phyloP scores from a whole-genome alignment of 768 basidiomycete genomes.

The Leccinum aurantiacum region DNA sequence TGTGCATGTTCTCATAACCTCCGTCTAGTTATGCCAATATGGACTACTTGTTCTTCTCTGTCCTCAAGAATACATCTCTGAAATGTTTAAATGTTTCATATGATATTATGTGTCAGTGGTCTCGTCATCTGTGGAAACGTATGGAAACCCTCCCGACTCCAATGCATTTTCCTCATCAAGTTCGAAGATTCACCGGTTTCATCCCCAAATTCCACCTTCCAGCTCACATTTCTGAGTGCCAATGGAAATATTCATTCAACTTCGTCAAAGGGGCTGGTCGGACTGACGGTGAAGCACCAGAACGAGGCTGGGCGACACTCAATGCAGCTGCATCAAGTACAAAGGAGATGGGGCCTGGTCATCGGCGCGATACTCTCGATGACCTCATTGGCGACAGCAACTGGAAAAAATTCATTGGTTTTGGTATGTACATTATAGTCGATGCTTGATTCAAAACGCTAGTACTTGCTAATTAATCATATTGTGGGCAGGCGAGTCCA shows the following conservation, averaged over 20 bases:
- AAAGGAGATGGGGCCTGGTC: too few species aligned
- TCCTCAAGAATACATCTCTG: background rate
- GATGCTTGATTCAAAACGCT: too few species aligned
- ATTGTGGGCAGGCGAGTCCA: too few species aligned
- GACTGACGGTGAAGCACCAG: too few species aligned
- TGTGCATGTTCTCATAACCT: background rate
- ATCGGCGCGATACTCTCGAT: too few species aligned
- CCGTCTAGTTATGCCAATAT: background rate
- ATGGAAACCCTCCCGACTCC: background rate
- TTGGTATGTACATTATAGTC: too few species aligned
- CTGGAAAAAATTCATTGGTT: too few species aligned
- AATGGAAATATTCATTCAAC: constrained; percentile 28
- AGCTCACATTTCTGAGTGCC: constrained; percentile 33
- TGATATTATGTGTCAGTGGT: constrained; percentile 1
- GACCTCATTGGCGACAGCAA: too few species aligned
- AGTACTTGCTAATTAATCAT: too few species aligned
- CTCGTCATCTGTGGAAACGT: background rate
- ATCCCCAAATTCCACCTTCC: constrained; percentile 42
- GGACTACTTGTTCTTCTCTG: background rate
- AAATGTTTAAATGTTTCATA: background rate
- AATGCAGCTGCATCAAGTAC: too few species aligned
- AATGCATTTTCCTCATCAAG: background rate
- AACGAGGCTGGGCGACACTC: too few species aligned
- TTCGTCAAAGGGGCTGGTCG: too few species aligned
- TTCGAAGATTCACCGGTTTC: background rate